These are phyloP conservation scores for Camelina hispida DNA, from an alignment of 345 rosid species.

Conservation along the genomic window DNA sequence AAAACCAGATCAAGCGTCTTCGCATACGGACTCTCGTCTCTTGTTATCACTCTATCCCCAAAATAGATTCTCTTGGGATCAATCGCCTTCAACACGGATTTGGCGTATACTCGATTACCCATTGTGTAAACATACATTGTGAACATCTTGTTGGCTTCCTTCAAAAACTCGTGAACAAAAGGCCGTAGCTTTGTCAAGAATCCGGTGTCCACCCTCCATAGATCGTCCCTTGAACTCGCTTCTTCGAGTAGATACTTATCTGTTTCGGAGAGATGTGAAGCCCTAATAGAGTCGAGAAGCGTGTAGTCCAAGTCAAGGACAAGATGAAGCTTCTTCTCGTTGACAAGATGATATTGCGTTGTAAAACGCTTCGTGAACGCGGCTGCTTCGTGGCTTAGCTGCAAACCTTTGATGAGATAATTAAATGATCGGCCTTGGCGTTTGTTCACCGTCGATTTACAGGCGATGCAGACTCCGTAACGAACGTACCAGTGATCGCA, in stretches of 20 bases:
- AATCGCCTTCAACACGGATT: background rate
- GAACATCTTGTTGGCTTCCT: slow-evolving; percentile 28
- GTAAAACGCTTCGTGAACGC: background rate
- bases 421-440: slow-evolving; percentile 5
- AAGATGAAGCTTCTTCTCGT: slow-evolving; percentile 22
- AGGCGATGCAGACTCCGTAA: slow-evolving; percentile 9
- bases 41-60: too few species aligned
- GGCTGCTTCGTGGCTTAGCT: slow-evolving; percentile 1
- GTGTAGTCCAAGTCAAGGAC: slow-evolving; percentile 37
- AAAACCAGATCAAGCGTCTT: slow-evolving; percentile 7
- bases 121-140: slow-evolving; percentile 30
- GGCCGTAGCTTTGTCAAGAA: slow-evolving; percentile 25
- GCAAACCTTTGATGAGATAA: background rate
- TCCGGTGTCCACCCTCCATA: background rate
- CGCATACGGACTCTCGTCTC: too few species aligned
- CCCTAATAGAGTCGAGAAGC: background rate
- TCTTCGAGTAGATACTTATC: slow-evolving; percentile 3
- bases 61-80: slow-evolving; percentile 8
- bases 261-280: background rate
- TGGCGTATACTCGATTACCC: slow-evolving; percentile 14
- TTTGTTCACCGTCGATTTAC: slow-evolving; percentile 8
- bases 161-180: slow-evolving; percentile 18
- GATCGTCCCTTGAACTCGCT: slow-evolving; percentile 1
- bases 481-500: slow-evolving; percentile 10
- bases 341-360: background rate